phyloP scores from a whole-genome alignment of 306 rosid genomes.

The Oxytropis ochrocephala region DNA sequence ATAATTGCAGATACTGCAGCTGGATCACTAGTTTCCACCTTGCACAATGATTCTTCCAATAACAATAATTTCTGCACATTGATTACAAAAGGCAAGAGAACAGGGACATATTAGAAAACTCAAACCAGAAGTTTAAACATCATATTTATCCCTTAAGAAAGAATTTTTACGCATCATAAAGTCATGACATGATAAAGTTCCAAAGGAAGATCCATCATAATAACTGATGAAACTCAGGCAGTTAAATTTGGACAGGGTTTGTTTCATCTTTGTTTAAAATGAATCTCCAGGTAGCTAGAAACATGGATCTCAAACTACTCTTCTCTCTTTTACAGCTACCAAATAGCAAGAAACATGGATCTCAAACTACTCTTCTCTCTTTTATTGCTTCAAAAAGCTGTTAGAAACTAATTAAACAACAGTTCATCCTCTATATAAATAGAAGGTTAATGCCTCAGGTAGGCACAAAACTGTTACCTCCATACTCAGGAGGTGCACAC shows the following conservation, averaged over 20 bases:
- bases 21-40: constrained; percentile 49
- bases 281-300: background rate
- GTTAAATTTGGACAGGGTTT: background rate
- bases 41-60: constrained; percentile 69
- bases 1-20: constrained; percentile 46
- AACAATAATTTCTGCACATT: constrained; percentile 47
- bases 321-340: background rate
- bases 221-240: background rate
- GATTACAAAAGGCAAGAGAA: constrained; percentile 20
- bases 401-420: background rate
- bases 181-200: background rate
- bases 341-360: background rate
- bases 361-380: constrained; percentile 1
- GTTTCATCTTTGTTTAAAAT: background rate
- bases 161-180: background rate
- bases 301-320: constrained; percentile 2
- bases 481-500: background rate
- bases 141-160: background rate
- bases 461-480: background rate
- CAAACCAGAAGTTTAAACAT: background rate
- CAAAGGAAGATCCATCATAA: constrained; percentile 1
- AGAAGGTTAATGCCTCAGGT: background rate
- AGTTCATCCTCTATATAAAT: background rate
- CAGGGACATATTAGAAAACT: constrained; percentile 2
- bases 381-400: background rate